Evolutionary conservation across 805 yeast species (phyloP).

Genomic region (Ogataea paradorogensis): DNA sequence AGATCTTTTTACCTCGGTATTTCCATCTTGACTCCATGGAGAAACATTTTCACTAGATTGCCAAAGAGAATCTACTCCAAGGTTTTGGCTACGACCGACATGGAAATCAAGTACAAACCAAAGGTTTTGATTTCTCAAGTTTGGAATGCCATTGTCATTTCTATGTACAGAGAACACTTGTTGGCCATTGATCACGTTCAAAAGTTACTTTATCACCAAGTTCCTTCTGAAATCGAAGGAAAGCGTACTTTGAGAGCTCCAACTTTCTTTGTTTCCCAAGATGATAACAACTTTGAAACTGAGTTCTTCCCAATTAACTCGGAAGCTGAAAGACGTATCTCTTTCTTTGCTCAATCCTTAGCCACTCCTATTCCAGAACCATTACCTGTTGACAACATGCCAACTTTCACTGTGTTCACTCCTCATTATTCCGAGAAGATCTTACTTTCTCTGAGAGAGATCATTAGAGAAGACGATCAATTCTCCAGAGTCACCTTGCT

Average conservation of each 20-base stretch:
- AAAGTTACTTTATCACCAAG: conserved; percentile 95
- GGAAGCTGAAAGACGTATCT: conserved; percentile 99
- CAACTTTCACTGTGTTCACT: conserved; percentile 93
- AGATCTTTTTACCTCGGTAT: conserved; percentile 98
- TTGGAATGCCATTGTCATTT: conserved; percentile 98
- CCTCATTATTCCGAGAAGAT: conserved; percentile 98
- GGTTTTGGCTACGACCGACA: conserved; percentile 95
- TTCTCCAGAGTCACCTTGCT: conserved; percentile 90
- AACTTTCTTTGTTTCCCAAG: conserved; percentile 97
- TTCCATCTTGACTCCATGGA: conserved; percentile 98
- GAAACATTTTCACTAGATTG: conserved; percentile 94
- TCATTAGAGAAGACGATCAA: conserved; percentile 96
- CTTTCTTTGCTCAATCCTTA: conserved; percentile 97
- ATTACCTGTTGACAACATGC: conserved; percentile 98
- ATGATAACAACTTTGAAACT: conserved; percentile 89
- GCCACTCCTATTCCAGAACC: conserved; percentile 99
- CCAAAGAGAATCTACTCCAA: conserved; percentile 99
- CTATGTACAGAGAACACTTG: conserved; percentile 99
- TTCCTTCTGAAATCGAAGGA: conserved; percentile 97
- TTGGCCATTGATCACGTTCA: conserved; percentile 98
- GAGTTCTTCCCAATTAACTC: conserved; percentile 96
- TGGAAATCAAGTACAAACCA: conserved; percentile 99
- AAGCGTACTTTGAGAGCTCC: conserved; percentile 98
- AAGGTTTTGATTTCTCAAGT: conserved; percentile 97
- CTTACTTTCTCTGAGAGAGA: conserved; percentile 87